These are phyloP conservation scores for Usnea hakonensis DNA, from an alignment of 495 filamentous ascomycete species.

Conservation along the genomic window DNA sequence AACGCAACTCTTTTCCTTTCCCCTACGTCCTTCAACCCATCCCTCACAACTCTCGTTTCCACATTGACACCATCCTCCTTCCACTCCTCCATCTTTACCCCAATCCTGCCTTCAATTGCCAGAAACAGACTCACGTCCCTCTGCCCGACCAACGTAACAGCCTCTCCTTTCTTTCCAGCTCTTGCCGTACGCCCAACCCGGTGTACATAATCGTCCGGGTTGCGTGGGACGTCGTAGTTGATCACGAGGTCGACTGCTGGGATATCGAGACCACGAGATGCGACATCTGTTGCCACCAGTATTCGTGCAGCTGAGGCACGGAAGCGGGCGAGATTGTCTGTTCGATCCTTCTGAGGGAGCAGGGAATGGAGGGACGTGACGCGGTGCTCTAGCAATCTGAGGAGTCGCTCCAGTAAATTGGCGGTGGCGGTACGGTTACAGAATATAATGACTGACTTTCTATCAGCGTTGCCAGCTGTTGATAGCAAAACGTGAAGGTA, in stretches of 20 bases:
- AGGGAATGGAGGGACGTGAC: conserved; percentile 85
- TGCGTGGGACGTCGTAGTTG: conserved; percentile 90
- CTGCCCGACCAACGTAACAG: conserved; percentile 86
- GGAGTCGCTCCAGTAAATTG: conserved; percentile 74
- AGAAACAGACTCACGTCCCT: conserved; percentile 79
- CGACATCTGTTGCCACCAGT: conserved; percentile 91
- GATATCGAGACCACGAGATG: conserved; percentile 92
- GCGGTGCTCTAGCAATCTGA: conserved; percentile 77
- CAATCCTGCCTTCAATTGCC: conserved; percentile 79
- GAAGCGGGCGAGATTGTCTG: conserved; percentile 82
- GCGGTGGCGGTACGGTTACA: conserved; percentile 87
- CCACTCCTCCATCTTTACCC: conserved; percentile 71
- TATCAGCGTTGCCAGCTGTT: conserved; percentile 61
- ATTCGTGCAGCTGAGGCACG: conserved; percentile 85
- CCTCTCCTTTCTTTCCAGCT: conserved; percentile 73
- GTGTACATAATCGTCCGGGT: conserved; percentile 97
- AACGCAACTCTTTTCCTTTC: conserved; percentile 86
- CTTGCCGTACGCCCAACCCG: conserved; percentile 90
- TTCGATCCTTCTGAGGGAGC: conserved; percentile 74
- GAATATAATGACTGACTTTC: conserved; percentile 79
- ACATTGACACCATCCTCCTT: conserved; percentile 83
- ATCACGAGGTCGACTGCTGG: conserved; percentile 83
- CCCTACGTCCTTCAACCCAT: conserved; percentile 73
- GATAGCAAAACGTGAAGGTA: conserved; percentile 86
- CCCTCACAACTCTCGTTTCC: conserved; percentile 74